Evolutionary conservation across 176 grass and related monocot species (phyloP), one percentile per base, ranked within the genome.

Genomic region (Triticum dicoccoides): DNA sequence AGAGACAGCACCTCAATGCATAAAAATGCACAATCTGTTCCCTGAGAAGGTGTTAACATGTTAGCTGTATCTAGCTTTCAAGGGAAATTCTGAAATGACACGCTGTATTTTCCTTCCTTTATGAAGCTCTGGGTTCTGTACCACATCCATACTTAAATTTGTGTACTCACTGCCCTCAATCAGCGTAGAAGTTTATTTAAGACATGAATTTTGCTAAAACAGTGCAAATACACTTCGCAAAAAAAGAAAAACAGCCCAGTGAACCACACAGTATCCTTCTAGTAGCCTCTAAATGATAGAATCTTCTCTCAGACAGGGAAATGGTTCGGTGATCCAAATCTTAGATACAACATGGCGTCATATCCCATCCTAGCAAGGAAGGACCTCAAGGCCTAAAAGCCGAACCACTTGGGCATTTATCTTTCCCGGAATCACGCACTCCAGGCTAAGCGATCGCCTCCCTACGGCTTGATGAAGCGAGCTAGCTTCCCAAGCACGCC

Each of bases 381-480:
- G 71, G 23, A 27, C 14, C 27, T 37, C 69, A 12, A 52, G 3
- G 27, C 52, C 17, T 45, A 70, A 37, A 51, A 70, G 34, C 41
- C 69, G 0, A 52, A 10, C 0, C 3, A 1, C 4, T 2, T 74
- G 3, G 41, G 15, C 21, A 42, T 34, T 27, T 12, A 80, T 59
- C 30, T 79, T 32, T 18, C 34, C 21, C 21, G 5, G 23, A 37
- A 73, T 5, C 15, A 2, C 9, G 1, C 56, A 9, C 6, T 42
- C 37, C 8, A 20, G 23, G 58, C 23, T 9, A 59, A 69, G 15
- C 4, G 18, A 59, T 83, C 30, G 63, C 69, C 72, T 77, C 65
- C 34, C 80, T 96, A 96, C 13, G 94, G 97, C 44, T 96, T 96
- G 24, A 91, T 61, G 82, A 93, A 99, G 45, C 97, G 97, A 71